Percentiles rank a stretch among this genome's conserved stretches.
Evolutionary conservation across 176 grass and related monocot genomes (phyloP).

Genomic region (Microstegium vimineum): DNA sequence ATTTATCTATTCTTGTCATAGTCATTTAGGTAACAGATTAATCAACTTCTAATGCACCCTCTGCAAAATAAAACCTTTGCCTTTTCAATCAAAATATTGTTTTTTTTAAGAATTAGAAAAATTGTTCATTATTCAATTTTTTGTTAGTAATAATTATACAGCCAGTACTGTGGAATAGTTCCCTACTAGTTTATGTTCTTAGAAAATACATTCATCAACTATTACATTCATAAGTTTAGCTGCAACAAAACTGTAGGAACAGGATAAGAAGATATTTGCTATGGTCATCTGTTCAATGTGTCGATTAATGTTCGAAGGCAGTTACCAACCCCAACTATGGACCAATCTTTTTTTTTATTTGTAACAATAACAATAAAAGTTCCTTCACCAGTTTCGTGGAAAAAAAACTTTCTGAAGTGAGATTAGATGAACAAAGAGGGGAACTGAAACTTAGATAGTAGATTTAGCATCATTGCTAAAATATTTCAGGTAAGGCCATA

Average conservation of each 20-base stretch:
- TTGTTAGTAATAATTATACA: background rate
- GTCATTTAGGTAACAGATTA: background rate
- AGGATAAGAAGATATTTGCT: background rate
- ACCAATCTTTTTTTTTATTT: background rate
- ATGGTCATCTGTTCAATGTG: constrained; percentile 1
- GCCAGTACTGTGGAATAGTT: background rate
- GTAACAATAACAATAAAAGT: background rate
- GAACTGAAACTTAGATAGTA: background rate
- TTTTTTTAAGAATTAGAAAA: background rate
- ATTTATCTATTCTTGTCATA: background rate
- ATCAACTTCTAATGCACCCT: background rate
- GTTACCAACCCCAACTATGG: background rate
- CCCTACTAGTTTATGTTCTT: background rate
- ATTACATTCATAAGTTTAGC: background rate
- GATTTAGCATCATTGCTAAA: background rate
- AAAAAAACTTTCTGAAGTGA: background rate
- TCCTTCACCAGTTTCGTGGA: background rate
- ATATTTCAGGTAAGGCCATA: background rate
- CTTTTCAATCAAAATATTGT: constrained; percentile 2
- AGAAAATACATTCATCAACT: background rate
- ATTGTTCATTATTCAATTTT: background rate
- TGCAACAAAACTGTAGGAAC: background rate
- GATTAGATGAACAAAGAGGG: background rate
- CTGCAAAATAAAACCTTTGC: background rate
- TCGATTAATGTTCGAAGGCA: background rate